Evolutionary conservation across 2,329 filamentous ascomycete species (phyloP), one percentile per base, ranked within the genome.

Genomic region (Immersiporthe knoxdaviesiana): DNA sequence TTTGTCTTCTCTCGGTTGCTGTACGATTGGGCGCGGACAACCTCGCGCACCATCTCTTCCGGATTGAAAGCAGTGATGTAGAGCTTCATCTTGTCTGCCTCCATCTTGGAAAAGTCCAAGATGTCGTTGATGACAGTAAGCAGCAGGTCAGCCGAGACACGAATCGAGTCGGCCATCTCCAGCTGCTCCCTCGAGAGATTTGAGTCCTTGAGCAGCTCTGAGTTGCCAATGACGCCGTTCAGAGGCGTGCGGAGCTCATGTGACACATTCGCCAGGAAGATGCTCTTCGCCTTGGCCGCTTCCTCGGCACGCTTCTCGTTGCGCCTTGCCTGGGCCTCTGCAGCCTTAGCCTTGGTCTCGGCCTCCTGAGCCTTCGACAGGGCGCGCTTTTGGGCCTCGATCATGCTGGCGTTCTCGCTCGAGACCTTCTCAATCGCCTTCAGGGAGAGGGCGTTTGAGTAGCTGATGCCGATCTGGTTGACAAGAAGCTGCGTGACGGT

Each of bases 121-220:
- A 97, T 97, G 76, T 98, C 95, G 76, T 97, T 97, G 81, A 97
- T 97, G 62, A 97, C 93, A 0, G 94, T 96, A 35, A 97, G 84
- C 18, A 97, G 82, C 21, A 96, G 89, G 76, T 97, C 94, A 0
- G 93, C 93, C 63, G 92, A 97, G 41, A 94, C 87, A 63, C 93
- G 89, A 67, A 97, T 96, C 21, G 93, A 95, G 76, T 97, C 93
- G 4, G 92, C 92, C 84, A 94, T 96, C 73, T 97, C 93, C 41
- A 90, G 85, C 78, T 97, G 92, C 72, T 97, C 92, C 69, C 84
- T 86, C 72, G 91, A 89, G 66, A 97, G 82, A 30, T 87, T 82
- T 74, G 91, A 94, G 75, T 96, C 93, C 62, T 92, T 85, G 10
- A 97, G 80, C 21, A 97, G 86, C 78, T 97, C 93, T 14, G 91